Base-by-base conservation (phyloP, 2,329 filamentous ascomycete species). In the Aureobasidium sp. region DNA sequence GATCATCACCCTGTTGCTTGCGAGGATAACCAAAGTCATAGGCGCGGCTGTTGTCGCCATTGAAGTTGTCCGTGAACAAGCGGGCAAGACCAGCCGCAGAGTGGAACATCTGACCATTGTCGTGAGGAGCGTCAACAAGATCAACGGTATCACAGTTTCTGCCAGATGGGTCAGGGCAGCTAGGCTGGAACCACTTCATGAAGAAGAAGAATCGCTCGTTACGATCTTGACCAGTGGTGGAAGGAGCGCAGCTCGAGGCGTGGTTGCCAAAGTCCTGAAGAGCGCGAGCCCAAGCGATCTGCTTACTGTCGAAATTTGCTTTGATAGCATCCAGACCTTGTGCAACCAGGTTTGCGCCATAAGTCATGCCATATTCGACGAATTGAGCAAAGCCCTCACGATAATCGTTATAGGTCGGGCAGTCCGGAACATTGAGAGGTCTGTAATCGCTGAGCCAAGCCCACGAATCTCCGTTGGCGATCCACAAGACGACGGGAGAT, bases 121-220 rank as follows among this genome's bases (percentile, higher is more conserved):
- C 66, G 53, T 70, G 68, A 12, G 65, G 64, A n/a, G 59, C 55
- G 17, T 63, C 58, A 19, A 68, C 61, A 25, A 66, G 63, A 50
- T 70, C 68, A 10, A 70, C 62, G 1, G 67, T 70, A 48, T 65
- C 61, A 45, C 65, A 67, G 38, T 64, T 60, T 14, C 53, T 55
- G 14, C 55, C 55, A 0, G 49, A 35, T 4, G 56, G 16, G 16
- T 19, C 37, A 22, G 41, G 55, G 54, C 66, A 68, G 19, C 57
- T 59, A 1, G 61, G 54, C n/a, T 65, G 66, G 55, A 70, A 68
- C 7, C 59, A 60, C 35, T 65, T 63, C 59, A 68, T 68, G 58
- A 67, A 68, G 59, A 68, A 65, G 62, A 70, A 68, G 60, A 70
- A 70, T 6, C 68, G 66, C 58, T 70, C 68, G 42, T 69, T 66